Conservation (phyloP, 2,329 filamentous ascomycete genomes). For the Penicillium glabrum region DNA sequence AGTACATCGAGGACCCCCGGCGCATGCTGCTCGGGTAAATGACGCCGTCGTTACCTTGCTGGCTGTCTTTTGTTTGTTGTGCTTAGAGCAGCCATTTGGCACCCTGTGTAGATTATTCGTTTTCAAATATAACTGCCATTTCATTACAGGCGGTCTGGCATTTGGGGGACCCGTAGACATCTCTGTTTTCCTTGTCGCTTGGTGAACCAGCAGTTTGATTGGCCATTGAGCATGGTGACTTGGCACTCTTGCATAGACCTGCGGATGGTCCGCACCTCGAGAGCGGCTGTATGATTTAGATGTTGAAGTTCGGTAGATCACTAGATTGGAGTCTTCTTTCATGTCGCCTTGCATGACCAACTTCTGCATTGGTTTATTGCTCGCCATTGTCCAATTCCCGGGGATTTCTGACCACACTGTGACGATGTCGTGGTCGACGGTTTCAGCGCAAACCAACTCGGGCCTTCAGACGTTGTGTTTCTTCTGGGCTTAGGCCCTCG, state of each 20-base stretch:
- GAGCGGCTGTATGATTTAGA: background rate
- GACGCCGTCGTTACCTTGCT: background rate
- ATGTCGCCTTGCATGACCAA: background rate
- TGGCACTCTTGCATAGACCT: background rate
- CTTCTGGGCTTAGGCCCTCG: conserved; percentile 35
- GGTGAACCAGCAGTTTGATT: background rate
- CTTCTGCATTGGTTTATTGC: background rate
- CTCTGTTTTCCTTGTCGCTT: background rate
- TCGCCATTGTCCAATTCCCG: background rate
- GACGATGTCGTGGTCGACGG: background rate
- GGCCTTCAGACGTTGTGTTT: conserved; percentile 39
- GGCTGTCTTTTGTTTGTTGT: conserved; percentile 13
- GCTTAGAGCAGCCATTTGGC: conserved; percentile 15
- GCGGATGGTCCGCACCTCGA: too few species aligned
- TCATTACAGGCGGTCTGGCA: background rate
- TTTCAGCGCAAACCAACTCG: conserved; percentile 23
- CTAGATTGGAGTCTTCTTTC: background rate
- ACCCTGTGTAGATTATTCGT: conserved; percentile 31
- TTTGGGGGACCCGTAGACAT: background rate
- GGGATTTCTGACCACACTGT: background rate
- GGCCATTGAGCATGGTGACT: background rate
- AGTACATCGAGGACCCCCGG: conserved; percentile 92
- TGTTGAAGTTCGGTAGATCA: background rate
- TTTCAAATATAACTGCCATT: conserved; percentile 21
- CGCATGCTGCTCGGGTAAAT: conserved; percentile 72